Conservation (phyloP, 768 basidiomycete species). For the Hygrophoropsis aurantiaca region DNA sequence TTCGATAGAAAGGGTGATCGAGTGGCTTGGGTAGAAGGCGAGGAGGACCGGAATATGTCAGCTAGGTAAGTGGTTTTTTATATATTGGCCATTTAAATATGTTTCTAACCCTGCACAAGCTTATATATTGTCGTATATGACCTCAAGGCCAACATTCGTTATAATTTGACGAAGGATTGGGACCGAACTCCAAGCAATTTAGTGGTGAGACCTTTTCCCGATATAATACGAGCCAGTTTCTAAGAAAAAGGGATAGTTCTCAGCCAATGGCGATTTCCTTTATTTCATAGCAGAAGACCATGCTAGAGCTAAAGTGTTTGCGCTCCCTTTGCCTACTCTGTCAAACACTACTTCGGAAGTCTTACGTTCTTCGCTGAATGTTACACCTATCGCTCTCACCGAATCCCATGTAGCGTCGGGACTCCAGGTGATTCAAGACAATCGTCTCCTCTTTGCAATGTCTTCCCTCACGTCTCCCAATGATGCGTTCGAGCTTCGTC, state of each 20-base stretch:
- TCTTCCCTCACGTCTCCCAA: constrained; percentile 73
- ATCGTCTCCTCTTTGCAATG: constrained; percentile 62
- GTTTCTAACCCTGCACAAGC: constrained; percentile 28
- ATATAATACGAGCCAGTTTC: neutral
- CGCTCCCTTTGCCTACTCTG: constrained; percentile 61
- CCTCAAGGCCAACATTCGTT: constrained; percentile 56
- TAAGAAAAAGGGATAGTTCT: constrained; percentile 49
- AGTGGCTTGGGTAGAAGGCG: constrained; percentile 2
- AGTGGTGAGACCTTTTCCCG: constrained; percentile 42
- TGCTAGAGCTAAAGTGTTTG: constrained; percentile 68
- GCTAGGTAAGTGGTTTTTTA: constrained; percentile 7
- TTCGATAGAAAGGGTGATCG: constrained; percentile 23
- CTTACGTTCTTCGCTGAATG: constrained; percentile 28
- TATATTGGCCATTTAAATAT: neutral
- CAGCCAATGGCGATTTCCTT: constrained; percentile 57
- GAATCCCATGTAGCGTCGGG: constrained; percentile 52
- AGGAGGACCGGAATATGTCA: neutral
- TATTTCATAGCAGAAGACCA: constrained; percentile 73
- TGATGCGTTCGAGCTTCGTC: constrained; percentile 61
- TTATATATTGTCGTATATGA: constrained; percentile 75
- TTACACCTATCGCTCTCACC: constrained; percentile 55
- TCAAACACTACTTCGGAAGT: constrained; percentile 49
- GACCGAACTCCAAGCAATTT: constrained; percentile 68
- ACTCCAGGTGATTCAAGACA: constrained; percentile 52
- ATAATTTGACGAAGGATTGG: constrained; percentile 72